Base-by-base conservation (phyloP, 805 yeast genomes). In the Wickerhamomyces chambardii region DNA sequence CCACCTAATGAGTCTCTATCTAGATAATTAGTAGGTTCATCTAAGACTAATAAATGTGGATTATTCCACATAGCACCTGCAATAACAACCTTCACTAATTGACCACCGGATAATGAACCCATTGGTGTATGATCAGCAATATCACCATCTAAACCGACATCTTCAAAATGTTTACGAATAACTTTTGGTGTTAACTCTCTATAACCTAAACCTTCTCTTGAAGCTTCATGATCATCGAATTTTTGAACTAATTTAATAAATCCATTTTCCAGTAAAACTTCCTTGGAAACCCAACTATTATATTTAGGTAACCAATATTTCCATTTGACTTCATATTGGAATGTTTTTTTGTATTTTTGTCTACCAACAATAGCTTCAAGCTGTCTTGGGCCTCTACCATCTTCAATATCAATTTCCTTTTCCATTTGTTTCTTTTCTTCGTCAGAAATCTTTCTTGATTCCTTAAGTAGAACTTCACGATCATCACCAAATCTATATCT, bases 11-110 rank as follows among this genome's bases (percentile, higher is more conserved):
- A 89, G 60, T 90, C 98, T 70, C 98, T 82, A 63, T 90, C 98
- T 64, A 90, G 70, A 70, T 92, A 90, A 67, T 90, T 90, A 53
- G 97, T 90, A 58, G 98, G 98, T 74, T 90, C 98, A 63, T 90
- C 98, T 42, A 90, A 72, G 30, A 90, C 98, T 44, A 90, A 73
- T 61, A 90, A 74, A 61, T 90, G 98, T 15, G 98, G 98, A 58
- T 90, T 92, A 65, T 92, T 90, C 98, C 98, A 90, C 92, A 90
- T 90, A 45, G 97, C 97, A 64, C 97, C 98, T 12, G 97, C 97
- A 66, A 90, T 90, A 41, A 90, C 98, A 44, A 90, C 97, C 64
- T 90, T 90, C 41, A 90, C 98, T 58, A 90, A 73, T 67, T 90
- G 98, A 52, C 98, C 98, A 58, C 98, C 98, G 18, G 97, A 87